These are phyloP conservation scores for Trichosanthes cucumerina DNA, from an alignment of 306 rosid species.

Conservation along the genomic window DNA sequence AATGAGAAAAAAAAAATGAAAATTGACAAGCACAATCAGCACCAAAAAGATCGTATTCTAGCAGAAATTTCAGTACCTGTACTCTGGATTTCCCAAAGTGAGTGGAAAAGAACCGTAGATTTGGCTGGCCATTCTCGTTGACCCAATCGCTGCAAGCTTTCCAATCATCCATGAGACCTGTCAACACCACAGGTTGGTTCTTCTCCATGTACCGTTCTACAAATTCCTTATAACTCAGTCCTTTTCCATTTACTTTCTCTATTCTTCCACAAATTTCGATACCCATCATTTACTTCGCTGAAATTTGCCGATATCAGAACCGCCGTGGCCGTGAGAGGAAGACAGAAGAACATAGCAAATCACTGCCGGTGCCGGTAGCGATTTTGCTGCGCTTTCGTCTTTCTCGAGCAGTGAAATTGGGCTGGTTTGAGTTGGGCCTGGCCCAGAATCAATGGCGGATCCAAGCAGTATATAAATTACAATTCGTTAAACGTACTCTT, in stretches of 20 bases:
- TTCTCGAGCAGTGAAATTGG: background rate
- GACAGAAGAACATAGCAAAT: background rate
- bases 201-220: conserved; percentile 50
- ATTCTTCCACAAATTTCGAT: conserved; percentile 39
- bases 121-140: conserved; percentile 34
- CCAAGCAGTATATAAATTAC: background rate
- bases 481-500: background rate
- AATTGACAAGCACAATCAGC: background rate
- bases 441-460: background rate
- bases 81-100: conserved; percentile 65
- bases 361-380: background rate
- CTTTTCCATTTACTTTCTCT: conserved; percentile 69
- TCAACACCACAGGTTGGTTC: conserved; percentile 68
- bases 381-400: background rate
- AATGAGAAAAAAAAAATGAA: background rate
- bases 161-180: conserved; percentile 74
- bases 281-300: conserved; percentile 25
- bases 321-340: background rate
- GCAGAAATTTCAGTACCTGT: conserved; percentile 37
- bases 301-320: background rate
- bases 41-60: background rate
- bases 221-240: conserved; percentile 51
- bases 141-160: conserved; percentile 76
- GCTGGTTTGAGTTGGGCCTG: background rate
- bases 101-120: conserved; percentile 50